Base-by-base conservation (phyloP, 495 filamentous ascomycete species). In the Elasticomyces elasticus region DNA sequence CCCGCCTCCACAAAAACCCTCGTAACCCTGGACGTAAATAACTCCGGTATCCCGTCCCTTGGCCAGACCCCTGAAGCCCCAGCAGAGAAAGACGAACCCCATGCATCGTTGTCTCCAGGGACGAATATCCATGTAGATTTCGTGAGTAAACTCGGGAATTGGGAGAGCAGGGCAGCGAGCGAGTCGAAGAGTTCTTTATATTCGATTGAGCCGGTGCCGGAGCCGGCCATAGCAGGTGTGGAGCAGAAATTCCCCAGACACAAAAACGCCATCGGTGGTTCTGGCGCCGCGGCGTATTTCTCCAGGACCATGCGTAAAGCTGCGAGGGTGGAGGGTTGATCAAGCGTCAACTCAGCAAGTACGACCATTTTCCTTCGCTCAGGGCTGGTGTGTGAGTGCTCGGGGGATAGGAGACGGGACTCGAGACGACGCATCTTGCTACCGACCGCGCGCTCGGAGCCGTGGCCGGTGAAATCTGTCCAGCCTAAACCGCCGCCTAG, bases 121-220 rank as follows among this genome's bases (percentile, higher is more conserved):
- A 98, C 85, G 60, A 97, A 95, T 12, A 95, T 69, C 60, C 95
- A 94, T 0, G 86, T 90, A 1, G 86, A 81, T 19, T 76, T 72
- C 30, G 83, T 81, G n/a, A 95, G 75, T 6, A 97, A 72, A 0
- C 76, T 74, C n/a, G 86, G 89, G 67, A 87, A 95, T 38, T 97
- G 89, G 7, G 85, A 74, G n/a, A 98, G 71, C 1, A 85, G 77
- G 15, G 83, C 79, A 1, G 92, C 90, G 17, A 98, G 78, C 5
- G 79, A 77, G 69, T 97, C 86, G 62, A 95, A 97, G 64, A 82
- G 82, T 66, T 96, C 94, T 67, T 95, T 95, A 68, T 95, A 95
- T 67, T 89, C 89, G 44, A 95, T 91, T 60, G 81, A 85, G 0
- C 80, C 86, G 12, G 78, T 81, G 56, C 79, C 80, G 9, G 64